Evolutionary conservation across 225 moss, liverwort and hornwort genomes (phyloP).

Genomic region (Polytrichum commune): DNA sequence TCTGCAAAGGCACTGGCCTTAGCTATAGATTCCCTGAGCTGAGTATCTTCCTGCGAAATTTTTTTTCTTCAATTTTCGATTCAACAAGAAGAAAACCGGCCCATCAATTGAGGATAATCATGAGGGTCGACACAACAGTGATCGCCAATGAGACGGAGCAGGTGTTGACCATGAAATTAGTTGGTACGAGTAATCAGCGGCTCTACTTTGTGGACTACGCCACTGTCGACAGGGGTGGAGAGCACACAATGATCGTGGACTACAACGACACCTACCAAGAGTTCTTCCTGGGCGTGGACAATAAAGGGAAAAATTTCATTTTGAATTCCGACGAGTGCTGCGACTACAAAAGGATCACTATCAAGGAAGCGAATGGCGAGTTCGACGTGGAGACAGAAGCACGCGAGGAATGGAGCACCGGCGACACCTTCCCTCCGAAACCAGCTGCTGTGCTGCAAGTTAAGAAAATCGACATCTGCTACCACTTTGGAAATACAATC

Average conservation of each 20-base stretch:
- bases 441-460: too few relatives aligned
- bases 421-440: too few relatives aligned
- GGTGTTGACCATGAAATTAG: conserved; percentile 33
- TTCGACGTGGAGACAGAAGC: neutral
- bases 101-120: conserved; percentile 8
- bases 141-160: conserved; percentile 42
- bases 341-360: conserved; percentile 7
- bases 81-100: too few relatives aligned
- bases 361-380: conserved; percentile 3
- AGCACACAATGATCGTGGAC: conserved; percentile 24
- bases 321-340: conserved; percentile 6
- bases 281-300: conserved; percentile 2
- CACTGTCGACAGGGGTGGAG: conserved; percentile 19
- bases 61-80: too few relatives aligned
- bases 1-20: too few relatives aligned
- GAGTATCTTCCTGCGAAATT: too few relatives aligned
- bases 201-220: conserved; percentile 22
- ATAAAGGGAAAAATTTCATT: neutral
- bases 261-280: conserved; percentile 15
- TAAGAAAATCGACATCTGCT: too few relatives aligned
- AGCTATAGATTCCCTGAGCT: too few relatives aligned
- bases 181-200: conserved; percentile 16
- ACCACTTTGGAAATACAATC: too few relatives aligned
- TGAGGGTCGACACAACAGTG: conserved; percentile 9
- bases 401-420: neutral